phyloP scores from a whole-genome alignment of 345 rosid genomes.

The Lepidium didymum region DNA sequence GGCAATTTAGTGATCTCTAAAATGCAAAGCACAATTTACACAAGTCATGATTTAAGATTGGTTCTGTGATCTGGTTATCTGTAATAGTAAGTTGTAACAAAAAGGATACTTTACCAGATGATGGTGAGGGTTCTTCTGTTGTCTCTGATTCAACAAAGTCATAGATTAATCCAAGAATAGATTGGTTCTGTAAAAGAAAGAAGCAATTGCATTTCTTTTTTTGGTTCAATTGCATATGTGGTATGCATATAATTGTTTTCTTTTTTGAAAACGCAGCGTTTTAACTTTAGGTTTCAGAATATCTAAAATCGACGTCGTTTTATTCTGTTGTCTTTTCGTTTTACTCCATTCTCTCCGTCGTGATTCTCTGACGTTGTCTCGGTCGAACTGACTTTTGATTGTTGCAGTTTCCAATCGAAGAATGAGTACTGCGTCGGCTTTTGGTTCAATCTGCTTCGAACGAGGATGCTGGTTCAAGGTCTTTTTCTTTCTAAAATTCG shows the following conservation, averaged over 20 bases:
- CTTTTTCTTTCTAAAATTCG: background rate
- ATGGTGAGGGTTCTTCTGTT: slow-evolving; percentile 14
- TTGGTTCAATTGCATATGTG: too few species aligned
- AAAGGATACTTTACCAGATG: slow-evolving; percentile 33
- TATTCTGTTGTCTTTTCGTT: background rate
- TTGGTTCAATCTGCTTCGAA: slow-evolving; percentile 18
- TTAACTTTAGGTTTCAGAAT: background rate
- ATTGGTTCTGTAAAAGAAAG: too few species aligned
- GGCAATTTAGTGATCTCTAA: slow-evolving; percentile 52
- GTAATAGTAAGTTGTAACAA: background rate
- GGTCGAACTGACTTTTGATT: background rate
- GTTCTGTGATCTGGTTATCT: background rate
- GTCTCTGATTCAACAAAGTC: slow-evolving; percentile 34
- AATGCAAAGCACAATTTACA: background rate
- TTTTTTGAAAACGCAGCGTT: background rate
- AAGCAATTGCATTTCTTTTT: too few species aligned
- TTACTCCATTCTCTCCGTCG: background rate
- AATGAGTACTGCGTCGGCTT: slow-evolving; percentile 20
- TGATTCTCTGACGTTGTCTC: background rate
- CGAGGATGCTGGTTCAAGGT: slow-evolving; percentile 28
- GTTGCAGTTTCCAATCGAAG: slow-evolving; percentile 1
- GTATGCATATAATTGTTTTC: background rate
- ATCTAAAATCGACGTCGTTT: background rate
- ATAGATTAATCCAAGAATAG: slow-evolving; percentile 59
- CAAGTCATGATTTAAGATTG: background rate